These are phyloP conservation scores for Ophiocordyceps sinensis DNA, from an alignment of 2,329 filamentous ascomycete species.

Conservation along the genomic window DNA sequence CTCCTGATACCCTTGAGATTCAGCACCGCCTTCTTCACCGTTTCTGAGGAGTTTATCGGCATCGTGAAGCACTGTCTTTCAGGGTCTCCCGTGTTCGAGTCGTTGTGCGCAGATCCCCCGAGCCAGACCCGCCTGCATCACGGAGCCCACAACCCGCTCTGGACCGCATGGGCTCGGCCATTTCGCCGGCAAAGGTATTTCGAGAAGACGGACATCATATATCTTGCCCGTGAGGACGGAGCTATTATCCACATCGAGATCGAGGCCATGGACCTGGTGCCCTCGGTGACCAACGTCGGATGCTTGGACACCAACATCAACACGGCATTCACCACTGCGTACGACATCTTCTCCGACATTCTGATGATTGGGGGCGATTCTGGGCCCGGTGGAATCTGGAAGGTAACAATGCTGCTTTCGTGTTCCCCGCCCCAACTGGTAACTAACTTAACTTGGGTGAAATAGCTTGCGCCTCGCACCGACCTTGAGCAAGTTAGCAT, in stretches of 20 bases:
- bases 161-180: slow-evolving; percentile 76
- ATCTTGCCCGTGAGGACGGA: slow-evolving; percentile 80
- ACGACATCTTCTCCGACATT: slow-evolving; percentile 56
- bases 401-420: slow-evolving; percentile 25
- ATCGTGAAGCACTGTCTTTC: slow-evolving; percentile 41
- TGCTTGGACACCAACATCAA: slow-evolving; percentile 59
- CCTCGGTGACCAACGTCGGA: slow-evolving; percentile 44
- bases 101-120: slow-evolving; percentile 25
- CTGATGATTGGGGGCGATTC: slow-evolving; percentile 66
- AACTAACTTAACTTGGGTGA: slow-evolving; percentile 2
- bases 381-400: slow-evolving; percentile 63
- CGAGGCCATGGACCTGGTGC: slow-evolving; percentile 38
- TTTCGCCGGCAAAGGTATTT: slow-evolving; percentile 50
- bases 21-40: slow-evolving; percentile 53
- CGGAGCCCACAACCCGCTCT: slow-evolving; percentile 41
- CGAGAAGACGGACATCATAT: slow-evolving; percentile 60
- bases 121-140: slow-evolving; percentile 29
- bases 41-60: slow-evolving; percentile 45
- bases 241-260: slow-evolving; percentile 60
- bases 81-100: slow-evolving; percentile 32
- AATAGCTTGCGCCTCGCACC: slow-evolving; percentile 38
- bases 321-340: slow-evolving; percentile 67
- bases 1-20: slow-evolving; percentile 60
- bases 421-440: neutral
- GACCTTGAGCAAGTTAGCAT: slow-evolving; percentile 24